Conservation (phyloP, 2,329 filamentous ascomycete species). For the Trichoderma sp. region DNA sequence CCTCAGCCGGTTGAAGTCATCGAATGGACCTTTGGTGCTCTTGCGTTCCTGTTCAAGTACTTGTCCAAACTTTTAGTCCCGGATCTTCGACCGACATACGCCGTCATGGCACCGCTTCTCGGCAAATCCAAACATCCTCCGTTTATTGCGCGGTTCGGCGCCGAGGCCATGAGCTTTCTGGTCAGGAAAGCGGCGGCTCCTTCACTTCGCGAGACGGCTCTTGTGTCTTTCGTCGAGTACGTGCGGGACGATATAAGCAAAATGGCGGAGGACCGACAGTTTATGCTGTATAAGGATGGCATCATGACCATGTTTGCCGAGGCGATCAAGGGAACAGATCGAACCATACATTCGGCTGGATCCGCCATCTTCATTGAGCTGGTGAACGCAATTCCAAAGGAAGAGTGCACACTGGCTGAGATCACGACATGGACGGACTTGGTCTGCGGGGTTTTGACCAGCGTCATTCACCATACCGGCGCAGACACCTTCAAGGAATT, state of each 20-base stretch:
- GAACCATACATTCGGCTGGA: slow-evolving; percentile 62
- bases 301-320: slow-evolving; percentile 92
- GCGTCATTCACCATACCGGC: slow-evolving; percentile 79
- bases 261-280: slow-evolving; percentile 57
- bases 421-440: slow-evolving; percentile 63
- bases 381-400: slow-evolving; percentile 53
- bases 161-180: slow-evolving; percentile 92
- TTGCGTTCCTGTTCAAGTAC: slow-evolving; percentile 98
- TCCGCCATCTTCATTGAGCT: slow-evolving; percentile 56
- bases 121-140: slow-evolving; percentile 80
- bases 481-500: slow-evolving; percentile 72
- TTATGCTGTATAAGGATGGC: slow-evolving; percentile 76
- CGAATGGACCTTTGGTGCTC: slow-evolving; percentile 93
- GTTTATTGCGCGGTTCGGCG: slow-evolving; percentile 88
- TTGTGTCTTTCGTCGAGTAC: slow-evolving; percentile 71
- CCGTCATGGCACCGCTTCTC: slow-evolving; percentile 80
- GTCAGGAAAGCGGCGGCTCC: slow-evolving; percentile 83
- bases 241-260: slow-evolving; percentile 68
- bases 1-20: slow-evolving; percentile 84
- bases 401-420: slow-evolving; percentile 52
- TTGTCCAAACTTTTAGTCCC: slow-evolving; percentile 83
- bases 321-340: slow-evolving; percentile 66
- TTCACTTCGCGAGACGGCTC: slow-evolving; percentile 72
- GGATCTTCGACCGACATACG: slow-evolving; percentile 80
- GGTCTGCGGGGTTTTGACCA: slow-evolving; percentile 75